Percentiles rank a stretch among this genome's conserved stretches.
phyloP scores from a whole-genome alignment of 768 basidiomycete genomes.

The Imleria badia region DNA sequence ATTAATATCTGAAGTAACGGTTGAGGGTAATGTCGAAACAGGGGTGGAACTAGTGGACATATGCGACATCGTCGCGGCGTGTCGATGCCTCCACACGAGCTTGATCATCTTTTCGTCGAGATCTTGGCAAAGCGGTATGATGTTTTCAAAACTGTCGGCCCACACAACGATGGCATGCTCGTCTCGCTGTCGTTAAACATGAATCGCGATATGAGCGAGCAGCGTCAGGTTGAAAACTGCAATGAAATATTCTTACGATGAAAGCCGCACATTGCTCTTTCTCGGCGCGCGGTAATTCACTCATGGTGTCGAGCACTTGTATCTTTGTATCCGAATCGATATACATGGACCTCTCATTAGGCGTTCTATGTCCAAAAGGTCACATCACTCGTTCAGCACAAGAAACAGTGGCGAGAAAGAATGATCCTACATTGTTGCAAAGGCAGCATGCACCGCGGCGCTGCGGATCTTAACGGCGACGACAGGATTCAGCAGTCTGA shows the following conservation, averaged over 20 bases:
- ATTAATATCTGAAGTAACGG: constrained; percentile 51
- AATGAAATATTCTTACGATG: constrained; percentile 50
- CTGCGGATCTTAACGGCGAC: constrained; percentile 80
- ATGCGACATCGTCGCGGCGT: constrained; percentile 12
- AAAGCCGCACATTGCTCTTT: constrained; percentile 93
- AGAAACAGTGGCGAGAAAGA: neutral
- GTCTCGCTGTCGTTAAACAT: constrained; percentile 54
- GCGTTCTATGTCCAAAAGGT: constrained; percentile 38
- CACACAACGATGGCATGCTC: constrained; percentile 81
- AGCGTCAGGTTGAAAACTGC: neutral
- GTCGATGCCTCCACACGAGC: constrained; percentile 66
- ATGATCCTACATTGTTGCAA: constrained; percentile 58
- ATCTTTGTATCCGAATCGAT: constrained; percentile 82
- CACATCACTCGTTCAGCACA: neutral
- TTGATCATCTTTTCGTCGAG: constrained; percentile 79
- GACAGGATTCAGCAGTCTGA: constrained; percentile 73
- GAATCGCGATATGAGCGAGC: neutral
- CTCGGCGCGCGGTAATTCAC: constrained; percentile 70
- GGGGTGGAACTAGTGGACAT: constrained; percentile 26
- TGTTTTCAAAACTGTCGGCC: constrained; percentile 78
- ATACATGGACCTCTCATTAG: constrained; percentile 57
- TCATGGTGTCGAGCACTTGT: constrained; percentile 75
- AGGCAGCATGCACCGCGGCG: constrained; percentile 79
- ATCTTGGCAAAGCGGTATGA: constrained; percentile 68
- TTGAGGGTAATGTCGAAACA: constrained; percentile 44